Conservation (phyloP, 1,284 basidiomycete genomes). For the Apiotrichum laibachii region DNA sequence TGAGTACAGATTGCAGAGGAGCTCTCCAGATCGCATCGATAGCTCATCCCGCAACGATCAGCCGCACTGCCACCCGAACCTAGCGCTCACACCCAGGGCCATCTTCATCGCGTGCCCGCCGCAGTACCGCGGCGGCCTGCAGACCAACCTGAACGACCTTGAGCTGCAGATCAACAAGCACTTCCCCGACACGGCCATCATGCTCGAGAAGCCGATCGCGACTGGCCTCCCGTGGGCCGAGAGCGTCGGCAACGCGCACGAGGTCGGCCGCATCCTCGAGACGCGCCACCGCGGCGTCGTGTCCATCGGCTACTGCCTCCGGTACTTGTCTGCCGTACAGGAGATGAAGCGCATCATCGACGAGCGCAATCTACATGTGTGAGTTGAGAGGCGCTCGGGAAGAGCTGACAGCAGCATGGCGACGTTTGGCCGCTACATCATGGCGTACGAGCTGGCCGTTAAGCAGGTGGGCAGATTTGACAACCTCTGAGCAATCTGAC, state of each 20-base stretch:
- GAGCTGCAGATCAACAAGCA: conserved; percentile 81
- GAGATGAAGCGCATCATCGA: conserved; percentile 57
- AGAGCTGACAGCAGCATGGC: conserved; percentile 49
- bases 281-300: conserved; percentile 61
- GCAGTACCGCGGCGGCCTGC: conserved; percentile 77
- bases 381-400: conserved; percentile 10
- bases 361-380: conserved; percentile 56
- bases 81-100: conserved; percentile 54
- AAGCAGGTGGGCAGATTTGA: conserved; percentile 29
- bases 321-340: conserved; percentile 54
- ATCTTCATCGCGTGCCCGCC: conserved; percentile 89
- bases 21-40: too few relatives aligned
- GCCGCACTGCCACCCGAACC: neutral
- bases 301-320: conserved; percentile 50
- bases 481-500: conserved; percentile 7
- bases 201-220: conserved; percentile 75
- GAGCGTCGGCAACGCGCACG: conserved; percentile 52
- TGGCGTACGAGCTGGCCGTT: conserved; percentile 50
- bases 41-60: neutral
- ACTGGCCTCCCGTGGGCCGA: conserved; percentile 51
- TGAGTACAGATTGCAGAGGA: conserved; percentile 26
- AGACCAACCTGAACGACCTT: conserved; percentile 68
- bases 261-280: conserved; percentile 65
- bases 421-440: conserved; percentile 54
- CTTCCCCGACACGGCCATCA: conserved; percentile 82